Base-by-base conservation (phyloP, 2,329 filamentous ascomycete genomes). In the Fusarium proliferatum region DNA sequence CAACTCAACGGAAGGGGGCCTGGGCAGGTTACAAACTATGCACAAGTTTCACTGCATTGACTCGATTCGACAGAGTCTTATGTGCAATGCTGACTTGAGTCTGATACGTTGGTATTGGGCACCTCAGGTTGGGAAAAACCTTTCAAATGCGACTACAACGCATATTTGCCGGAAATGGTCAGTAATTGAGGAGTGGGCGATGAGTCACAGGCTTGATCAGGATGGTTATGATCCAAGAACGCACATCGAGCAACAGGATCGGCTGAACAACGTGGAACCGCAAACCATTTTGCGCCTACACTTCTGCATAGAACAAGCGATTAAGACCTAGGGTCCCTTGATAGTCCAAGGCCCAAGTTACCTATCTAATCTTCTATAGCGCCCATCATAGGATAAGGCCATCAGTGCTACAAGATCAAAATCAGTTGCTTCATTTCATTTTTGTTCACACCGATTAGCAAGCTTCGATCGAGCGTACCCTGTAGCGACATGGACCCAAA, bases 11-110 rank as follows among this genome's bases (percentile, higher is more conserved):
- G 43, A 38, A 7, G 38, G 9, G 7, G 41, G 10, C 3, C 15
- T 64, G 9, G 61, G 15, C 1, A 59, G 28, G 13, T 21, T 63
- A 5, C 52, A 58, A 9, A 49, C 52, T 5, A 42, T 63, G 60
- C 60, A 63, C 33, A 63, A 63, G 28, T 59, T 63, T 21, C 53
- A 63, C 10, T 63, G 61, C 9, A 63, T 63, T n/a, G 61, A 63
- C 36, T 58, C 43, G 10, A 36, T 63, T 13, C 21, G 53, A 3
- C 45, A 46, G 33, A 61, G 61, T 21, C 26, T 52, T 5, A 64
- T 46, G 38, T 61, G 55, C 11, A 52, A 52, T 30, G 61, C 45
- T 17, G 45, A 45, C 28, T 23, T 61, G 21, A 61, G 55, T 26
- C 15, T 61, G 9, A 52, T 52, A 34, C 56, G 52, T 21, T 64